phyloP scores from a whole-genome alignment of 2,329 filamentous ascomycete species.

The Bipolaris cookei region DNA sequence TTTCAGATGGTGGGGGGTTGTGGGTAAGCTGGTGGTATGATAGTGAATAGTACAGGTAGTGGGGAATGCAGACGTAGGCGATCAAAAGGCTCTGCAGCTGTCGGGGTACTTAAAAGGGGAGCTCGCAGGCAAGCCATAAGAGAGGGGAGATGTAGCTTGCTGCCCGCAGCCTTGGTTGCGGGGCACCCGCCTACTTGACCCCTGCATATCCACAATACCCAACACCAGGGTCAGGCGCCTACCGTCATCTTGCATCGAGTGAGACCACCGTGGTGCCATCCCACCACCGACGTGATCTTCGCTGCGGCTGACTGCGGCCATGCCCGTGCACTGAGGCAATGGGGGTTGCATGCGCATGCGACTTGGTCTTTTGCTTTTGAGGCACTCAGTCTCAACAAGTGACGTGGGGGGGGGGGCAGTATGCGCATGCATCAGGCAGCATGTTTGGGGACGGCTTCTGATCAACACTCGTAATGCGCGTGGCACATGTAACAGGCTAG shows the following conservation, averaged over 20 bases:
- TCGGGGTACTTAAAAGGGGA: slow-evolving; percentile 19
- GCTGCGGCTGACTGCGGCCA: not conserved
- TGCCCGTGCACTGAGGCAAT: not conserved
- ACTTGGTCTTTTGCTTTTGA: not conserved
- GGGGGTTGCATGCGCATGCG: not conserved
- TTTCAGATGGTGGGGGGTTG: slow-evolving; percentile 1
- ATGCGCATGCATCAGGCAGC: not conserved
- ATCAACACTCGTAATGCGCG: not conserved
- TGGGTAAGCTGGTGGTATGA: not conserved
- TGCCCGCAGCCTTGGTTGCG: slow-evolving; percentile 26
- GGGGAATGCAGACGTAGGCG: slow-evolving; percentile 4
- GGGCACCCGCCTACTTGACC: slow-evolving; percentile 26
- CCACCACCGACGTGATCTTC: not conserved
- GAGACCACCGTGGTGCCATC: slow-evolving; percentile 20
- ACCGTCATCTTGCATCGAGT: slow-evolving; percentile 24
- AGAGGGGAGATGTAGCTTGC: slow-evolving; percentile 18
- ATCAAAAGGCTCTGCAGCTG: slow-evolving; percentile 5
- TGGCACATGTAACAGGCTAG: slow-evolving; percentile 5
- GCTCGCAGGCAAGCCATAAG: slow-evolving; percentile 16
- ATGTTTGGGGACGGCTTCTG: not conserved
- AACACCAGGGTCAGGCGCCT: slow-evolving; percentile 23
- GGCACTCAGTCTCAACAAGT: not conserved
- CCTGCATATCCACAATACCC: slow-evolving; percentile 25
- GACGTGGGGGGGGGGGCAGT: not conserved
- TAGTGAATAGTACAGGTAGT: slow-evolving; percentile 2